Evolutionary conservation across 139 green algal species (phyloP).

Genomic region (Coelastrella sp.): DNA sequence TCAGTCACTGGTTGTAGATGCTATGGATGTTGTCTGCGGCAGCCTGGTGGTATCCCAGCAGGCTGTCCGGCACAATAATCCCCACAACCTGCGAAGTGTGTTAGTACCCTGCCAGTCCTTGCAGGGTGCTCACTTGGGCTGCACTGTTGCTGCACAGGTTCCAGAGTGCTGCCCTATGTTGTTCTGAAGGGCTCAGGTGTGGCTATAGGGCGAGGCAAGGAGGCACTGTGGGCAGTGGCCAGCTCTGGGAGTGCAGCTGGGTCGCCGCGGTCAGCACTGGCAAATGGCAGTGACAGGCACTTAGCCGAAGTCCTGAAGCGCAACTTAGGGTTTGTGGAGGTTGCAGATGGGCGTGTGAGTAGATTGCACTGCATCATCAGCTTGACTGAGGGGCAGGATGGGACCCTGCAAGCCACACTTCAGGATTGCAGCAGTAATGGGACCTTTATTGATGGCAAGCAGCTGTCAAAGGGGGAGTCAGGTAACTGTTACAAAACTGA

Average conservation of each 20-base stretch:
- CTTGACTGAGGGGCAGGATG: background rate
- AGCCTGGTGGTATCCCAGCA: too few species aligned
- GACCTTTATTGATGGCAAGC: conserved; percentile 70
- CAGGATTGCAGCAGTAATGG: conserved; percentile 77
- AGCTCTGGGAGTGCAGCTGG: background rate
- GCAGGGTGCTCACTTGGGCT: too few species aligned
- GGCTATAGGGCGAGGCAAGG: conserved; percentile 57
- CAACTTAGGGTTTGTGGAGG: conserved; percentile 65
- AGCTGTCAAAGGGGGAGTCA: conserved; percentile 45
- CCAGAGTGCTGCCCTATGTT: conserved; percentile 58
- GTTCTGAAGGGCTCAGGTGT: conserved; percentile 60
- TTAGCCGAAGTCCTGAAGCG: conserved; percentile 38
- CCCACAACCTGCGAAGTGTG: too few species aligned
- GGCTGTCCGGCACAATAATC: too few species aligned
- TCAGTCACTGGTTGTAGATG: too few species aligned
- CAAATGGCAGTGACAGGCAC: conserved; percentile 40
- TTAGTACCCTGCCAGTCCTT: too few species aligned
- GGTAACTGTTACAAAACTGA: background rate
- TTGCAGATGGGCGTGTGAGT: conserved; percentile 71
- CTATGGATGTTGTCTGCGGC: too few species aligned
- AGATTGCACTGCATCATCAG: conserved; percentile 73
- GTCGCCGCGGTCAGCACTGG: conserved; percentile 8
- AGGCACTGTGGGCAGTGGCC: conserved; percentile 44
- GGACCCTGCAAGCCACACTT: background rate
- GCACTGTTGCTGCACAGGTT: background rate